A percentile compares a stretch with the other conserved stretches of the same genome.
Evolutionary conservation across 2,329 filamentous ascomycete genomes (phyloP).

Genomic region (Colletotrichum karsti): DNA sequence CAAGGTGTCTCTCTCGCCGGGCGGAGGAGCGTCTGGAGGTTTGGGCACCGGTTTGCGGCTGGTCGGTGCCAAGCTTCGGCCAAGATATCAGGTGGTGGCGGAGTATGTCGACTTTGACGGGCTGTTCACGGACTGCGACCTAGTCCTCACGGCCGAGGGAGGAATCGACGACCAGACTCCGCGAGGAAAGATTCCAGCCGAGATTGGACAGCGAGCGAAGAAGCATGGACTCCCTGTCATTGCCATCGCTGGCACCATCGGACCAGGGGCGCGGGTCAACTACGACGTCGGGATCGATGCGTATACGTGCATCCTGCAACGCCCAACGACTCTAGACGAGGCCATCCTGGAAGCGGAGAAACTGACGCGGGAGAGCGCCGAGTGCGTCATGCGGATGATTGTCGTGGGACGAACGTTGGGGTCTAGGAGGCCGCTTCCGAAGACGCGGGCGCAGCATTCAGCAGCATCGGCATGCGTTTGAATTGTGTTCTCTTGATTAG

Average conservation of each 20-base stretch:
- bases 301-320: conserved; percentile 42
- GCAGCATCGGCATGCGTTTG: conserved; percentile 6
- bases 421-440: conserved; percentile 11
- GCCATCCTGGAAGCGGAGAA: conserved; percentile 39
- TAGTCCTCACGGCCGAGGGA: conserved; percentile 62
- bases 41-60: conserved; percentile 59
- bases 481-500: not conserved
- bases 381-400: conserved; percentile 43
- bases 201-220: conserved; percentile 57
- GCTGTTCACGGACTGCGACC: conserved; percentile 55
- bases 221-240: conserved; percentile 53
- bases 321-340: conserved; percentile 40
- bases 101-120: conserved; percentile 57
- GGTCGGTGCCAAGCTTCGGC: conserved; percentile 53
- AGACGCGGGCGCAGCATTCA: not conserved
- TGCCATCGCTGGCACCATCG: conserved; percentile 47
- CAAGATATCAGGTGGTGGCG: conserved; percentile 58
- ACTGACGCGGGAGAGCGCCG: conserved; percentile 41
- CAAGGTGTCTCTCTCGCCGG: conserved; percentile 46
- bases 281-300: conserved; percentile 44
- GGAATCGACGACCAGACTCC: conserved; percentile 61
- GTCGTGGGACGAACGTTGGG: conserved; percentile 39
- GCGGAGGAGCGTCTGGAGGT: conserved; percentile 60
- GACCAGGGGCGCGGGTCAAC: conserved; percentile 41
- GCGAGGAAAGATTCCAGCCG: conserved; percentile 60